Conservation (phyloP, 2,329 filamentous ascomycete species). For the Trichoderma asperellum region DNA sequence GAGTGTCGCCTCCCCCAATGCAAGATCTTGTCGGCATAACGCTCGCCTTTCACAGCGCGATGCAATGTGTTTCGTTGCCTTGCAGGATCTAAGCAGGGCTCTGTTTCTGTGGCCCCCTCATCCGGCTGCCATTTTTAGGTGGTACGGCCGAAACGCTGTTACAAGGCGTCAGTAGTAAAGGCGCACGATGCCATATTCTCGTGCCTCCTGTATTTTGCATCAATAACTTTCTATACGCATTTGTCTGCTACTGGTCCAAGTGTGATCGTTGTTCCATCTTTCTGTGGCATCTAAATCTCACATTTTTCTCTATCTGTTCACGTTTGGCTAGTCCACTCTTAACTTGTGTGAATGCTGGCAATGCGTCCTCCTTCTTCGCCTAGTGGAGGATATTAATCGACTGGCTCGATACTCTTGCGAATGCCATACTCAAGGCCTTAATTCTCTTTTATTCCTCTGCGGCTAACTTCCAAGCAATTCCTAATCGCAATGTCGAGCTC, state of each 20-base stretch:
- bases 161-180: constrained; percentile 6
- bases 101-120: constrained; percentile 18
- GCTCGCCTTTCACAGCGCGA: constrained; percentile 29
- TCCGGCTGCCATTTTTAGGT: constrained; percentile 13
- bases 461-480: constrained; percentile 50
- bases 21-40: constrained; percentile 18
- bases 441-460: constrained; percentile 34
- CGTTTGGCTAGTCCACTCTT: constrained; percentile 3
- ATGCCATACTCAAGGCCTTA: background rate
- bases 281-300: background rate
- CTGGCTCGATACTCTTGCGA: background rate
- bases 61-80: constrained; percentile 28
- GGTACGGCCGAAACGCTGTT: constrained; percentile 22
- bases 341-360: constrained; percentile 1
- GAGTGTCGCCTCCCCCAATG: constrained; percentile 28
- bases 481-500: constrained; percentile 43
- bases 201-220: background rate
- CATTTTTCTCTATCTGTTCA: background rate
- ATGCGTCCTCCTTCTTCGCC: constrained; percentile 8
- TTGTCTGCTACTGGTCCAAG: background rate
- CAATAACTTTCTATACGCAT: background rate
- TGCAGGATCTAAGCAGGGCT: constrained; percentile 17
- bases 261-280: background rate
- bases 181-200: constrained; percentile 1
- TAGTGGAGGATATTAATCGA: constrained; percentile 1